A percentile compares a stretch with the other conserved stretches of the same genome.
Evolutionary conservation across 306 rosid species (phyloP).

Genomic region (Myrica gale): DNA sequence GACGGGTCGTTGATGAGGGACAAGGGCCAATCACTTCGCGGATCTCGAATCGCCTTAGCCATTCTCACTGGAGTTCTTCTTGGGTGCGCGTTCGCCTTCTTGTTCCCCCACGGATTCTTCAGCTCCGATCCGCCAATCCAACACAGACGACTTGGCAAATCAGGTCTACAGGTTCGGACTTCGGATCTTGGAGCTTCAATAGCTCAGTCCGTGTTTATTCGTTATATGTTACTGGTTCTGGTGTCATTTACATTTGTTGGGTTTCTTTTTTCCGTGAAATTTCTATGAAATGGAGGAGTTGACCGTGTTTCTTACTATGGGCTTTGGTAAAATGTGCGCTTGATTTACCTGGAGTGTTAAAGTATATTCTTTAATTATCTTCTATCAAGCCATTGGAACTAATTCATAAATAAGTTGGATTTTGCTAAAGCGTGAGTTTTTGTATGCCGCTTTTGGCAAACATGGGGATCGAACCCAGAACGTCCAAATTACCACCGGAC

Average conservation of each 20-base stretch:
- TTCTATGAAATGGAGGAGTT: not conserved
- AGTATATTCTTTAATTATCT: not conserved
- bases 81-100: constrained; percentile 62
- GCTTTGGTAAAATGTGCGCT: not conserved
- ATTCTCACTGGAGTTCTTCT: constrained; percentile 53
- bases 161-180: constrained; percentile 53
- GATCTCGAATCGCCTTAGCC: constrained; percentile 53
- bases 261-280: not conserved
- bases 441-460: not conserved
- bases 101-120: constrained; percentile 52
- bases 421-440: not conserved
- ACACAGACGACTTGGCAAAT: constrained; percentile 38
- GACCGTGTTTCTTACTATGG: not conserved
- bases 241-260: not conserved
- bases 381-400: not conserved
- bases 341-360: not conserved
- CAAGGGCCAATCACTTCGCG: constrained; percentile 44
- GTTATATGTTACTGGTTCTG: not conserved
- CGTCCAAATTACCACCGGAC: not conserved
- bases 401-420: not conserved
- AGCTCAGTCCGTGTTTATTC: not conserved
- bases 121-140: constrained; percentile 33
- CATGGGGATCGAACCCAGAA: not conserved
- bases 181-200: constrained; percentile 13
- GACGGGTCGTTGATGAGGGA: constrained; percentile 56